Conservation (phyloP, 1,139 yeast genomes). For the Geotrichum klebahnii region DNA sequence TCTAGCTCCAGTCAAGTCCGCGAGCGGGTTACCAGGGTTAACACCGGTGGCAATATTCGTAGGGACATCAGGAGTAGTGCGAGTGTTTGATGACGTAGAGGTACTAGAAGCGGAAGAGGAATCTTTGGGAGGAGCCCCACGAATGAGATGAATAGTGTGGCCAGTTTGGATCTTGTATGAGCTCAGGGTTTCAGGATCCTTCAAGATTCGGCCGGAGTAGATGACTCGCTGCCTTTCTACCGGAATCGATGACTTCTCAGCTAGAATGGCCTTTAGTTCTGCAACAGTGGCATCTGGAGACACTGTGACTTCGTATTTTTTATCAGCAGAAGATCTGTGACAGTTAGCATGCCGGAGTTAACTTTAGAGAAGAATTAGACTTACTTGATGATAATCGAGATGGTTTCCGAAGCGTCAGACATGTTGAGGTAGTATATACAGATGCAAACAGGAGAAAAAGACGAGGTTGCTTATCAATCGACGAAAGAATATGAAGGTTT, state of each 20-base stretch:
- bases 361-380: background rate
- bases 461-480: background rate
- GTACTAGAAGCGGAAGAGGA: constrained; percentile 29
- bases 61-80: constrained; percentile 47
- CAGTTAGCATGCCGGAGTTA: constrained; percentile 1
- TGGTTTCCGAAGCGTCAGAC: background rate
- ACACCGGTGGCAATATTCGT: constrained; percentile 80
- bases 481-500: too few species aligned
- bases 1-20: constrained; percentile 90
- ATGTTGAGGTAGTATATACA: background rate
- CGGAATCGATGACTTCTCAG: constrained; percentile 58
- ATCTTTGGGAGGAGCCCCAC: constrained; percentile 45
- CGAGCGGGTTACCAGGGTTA: constrained; percentile 83
- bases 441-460: too few species aligned
- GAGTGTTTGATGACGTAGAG: constrained; percentile 27
- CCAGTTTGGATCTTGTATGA: constrained; percentile 79
- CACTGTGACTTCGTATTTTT: constrained; percentile 65
- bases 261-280: constrained; percentile 65
- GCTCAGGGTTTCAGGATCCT: constrained; percentile 70
- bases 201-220: constrained; percentile 89
- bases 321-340: constrained; percentile 59
- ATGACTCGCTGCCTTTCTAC: constrained; percentile 79
- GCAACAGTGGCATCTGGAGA: constrained; percentile 54
- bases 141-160: constrained; percentile 84
- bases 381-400: background rate